Evolutionary conservation across 1,284 basidiomycete species (phyloP).

Genomic region (Pseudomicrostroma phylloplanum): DNA sequence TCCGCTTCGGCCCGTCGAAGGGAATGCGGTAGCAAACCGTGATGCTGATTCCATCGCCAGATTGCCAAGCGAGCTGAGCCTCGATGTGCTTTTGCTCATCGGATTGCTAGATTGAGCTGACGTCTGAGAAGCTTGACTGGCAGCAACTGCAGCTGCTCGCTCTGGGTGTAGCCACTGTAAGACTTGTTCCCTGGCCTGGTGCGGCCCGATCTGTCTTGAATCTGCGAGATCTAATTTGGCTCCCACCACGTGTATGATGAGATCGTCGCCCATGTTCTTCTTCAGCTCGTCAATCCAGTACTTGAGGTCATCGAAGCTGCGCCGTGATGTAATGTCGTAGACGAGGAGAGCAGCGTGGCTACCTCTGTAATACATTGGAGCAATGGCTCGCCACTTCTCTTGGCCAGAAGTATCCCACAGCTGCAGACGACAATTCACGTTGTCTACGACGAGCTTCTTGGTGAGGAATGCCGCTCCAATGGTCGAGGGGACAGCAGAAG

Average conservation of each 20-base stretch:
- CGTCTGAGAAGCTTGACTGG: slow-evolving; percentile 8
- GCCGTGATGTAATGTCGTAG: slow-evolving; percentile 90
- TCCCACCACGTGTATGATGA: slow-evolving; percentile 86
- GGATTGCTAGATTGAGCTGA: slow-evolving; percentile 4
- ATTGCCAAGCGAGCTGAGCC: background rate
- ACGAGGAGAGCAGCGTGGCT: slow-evolving; percentile 91
- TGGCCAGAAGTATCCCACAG: slow-evolving; percentile 91
- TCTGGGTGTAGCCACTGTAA: slow-evolving; percentile 10
- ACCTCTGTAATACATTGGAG: slow-evolving; percentile 98
- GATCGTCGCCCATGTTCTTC: slow-evolving; percentile 64
- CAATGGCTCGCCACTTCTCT: slow-evolving; percentile 86
- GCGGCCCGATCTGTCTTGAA: background rate
- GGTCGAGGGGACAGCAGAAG: slow-evolving; percentile 59
- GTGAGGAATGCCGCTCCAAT: slow-evolving; percentile 92
- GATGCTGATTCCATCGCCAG: slow-evolving; percentile 6
- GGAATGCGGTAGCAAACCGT: slow-evolving; percentile 2
- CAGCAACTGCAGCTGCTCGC: background rate
- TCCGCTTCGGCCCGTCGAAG: background rate
- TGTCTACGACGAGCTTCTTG: slow-evolving; percentile 83
- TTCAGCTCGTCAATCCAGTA: slow-evolving; percentile 90
- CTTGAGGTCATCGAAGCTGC: slow-evolving; percentile 82
- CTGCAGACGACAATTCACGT: slow-evolving; percentile 71
- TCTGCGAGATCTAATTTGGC: slow-evolving; percentile 70
- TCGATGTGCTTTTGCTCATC: background rate
- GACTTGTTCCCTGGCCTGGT: slow-evolving; percentile 11